phyloP scores from a whole-genome alignment of 805 yeast genomes.

The Zygotorulaspora chibaensis region DNA sequence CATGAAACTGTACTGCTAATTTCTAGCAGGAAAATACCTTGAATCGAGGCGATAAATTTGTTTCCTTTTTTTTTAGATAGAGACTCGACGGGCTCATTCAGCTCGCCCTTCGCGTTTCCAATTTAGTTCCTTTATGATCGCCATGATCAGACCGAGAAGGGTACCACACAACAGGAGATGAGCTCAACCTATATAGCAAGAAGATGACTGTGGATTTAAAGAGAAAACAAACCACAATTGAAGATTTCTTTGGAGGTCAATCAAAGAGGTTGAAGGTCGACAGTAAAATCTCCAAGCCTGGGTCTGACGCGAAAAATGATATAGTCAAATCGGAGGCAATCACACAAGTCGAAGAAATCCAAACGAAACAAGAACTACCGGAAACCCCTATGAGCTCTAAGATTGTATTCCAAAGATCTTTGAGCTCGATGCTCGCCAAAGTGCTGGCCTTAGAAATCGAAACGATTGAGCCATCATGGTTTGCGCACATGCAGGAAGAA shows the following conservation, averaged over 20 bases:
- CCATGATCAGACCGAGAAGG: not conserved
- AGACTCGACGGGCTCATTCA: too few species aligned
- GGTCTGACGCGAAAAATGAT: constrained; percentile 9
- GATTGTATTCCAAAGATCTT: constrained; percentile 8
- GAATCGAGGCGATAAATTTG: too few species aligned
- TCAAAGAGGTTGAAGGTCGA: constrained; percentile 11
- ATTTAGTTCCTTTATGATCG: too few species aligned
- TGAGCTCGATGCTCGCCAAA: constrained; percentile 13
- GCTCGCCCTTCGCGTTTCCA: too few species aligned
- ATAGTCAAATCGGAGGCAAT: not conserved
- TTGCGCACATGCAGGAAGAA: constrained; percentile 60
- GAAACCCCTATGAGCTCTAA: constrained; percentile 3
- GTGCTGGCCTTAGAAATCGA: constrained; percentile 63
- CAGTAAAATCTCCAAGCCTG: not conserved
- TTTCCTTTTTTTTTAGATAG: too few species aligned
- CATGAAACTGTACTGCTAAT: too few species aligned
- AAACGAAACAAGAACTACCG: not conserved
- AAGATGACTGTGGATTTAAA: constrained; percentile 13
- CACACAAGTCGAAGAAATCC: not conserved
- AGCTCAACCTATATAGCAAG: not conserved
- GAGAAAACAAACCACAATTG: constrained; percentile 16
- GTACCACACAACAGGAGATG: too few species aligned
- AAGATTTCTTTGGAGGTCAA: constrained; percentile 16
- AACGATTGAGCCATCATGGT: constrained; percentile 76
- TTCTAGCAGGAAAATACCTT: too few species aligned